Evolutionary conservation across 2,329 filamentous ascomycete species (phyloP).

Genomic region (Calcarisporium arbuscula): DNA sequence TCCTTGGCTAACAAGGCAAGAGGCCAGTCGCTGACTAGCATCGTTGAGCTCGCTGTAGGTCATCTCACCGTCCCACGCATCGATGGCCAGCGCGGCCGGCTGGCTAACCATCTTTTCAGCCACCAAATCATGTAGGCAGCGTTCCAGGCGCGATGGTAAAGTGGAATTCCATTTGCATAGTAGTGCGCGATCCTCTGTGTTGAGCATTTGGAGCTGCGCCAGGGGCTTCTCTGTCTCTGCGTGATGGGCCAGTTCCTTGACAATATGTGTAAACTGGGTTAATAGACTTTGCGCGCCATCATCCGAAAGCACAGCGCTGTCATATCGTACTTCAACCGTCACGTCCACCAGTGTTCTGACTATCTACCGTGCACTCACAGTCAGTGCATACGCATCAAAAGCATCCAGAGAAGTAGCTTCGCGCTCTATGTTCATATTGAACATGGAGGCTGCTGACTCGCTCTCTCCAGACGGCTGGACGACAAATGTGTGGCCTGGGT

Average conservation of each 20-base stretch:
- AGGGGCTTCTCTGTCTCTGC: not conserved
- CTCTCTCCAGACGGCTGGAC: constrained; percentile 10
- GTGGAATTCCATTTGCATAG: constrained; percentile 2
- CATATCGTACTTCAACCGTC: too few relatives aligned
- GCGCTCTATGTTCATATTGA: not conserved
- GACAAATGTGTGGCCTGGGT: constrained; percentile 2
- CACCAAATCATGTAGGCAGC: constrained; percentile 1
- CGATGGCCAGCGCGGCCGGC: constrained; percentile 3
- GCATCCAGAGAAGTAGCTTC: too few relatives aligned
- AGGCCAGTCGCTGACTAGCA: constrained; percentile 8
- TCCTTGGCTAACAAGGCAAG: constrained; percentile 6
- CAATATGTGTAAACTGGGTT: too few relatives aligned
- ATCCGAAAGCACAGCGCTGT: too few relatives aligned
- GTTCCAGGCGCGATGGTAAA: not conserved
- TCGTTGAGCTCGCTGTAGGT: constrained; percentile 29
- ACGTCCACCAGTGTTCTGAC: too few relatives aligned
- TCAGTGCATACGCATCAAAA: too few relatives aligned
- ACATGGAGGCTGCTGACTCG: constrained; percentile 10
- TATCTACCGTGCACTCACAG: too few relatives aligned
- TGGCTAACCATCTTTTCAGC: not conserved
- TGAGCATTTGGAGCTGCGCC: not conserved
- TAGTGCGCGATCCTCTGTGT: not conserved
- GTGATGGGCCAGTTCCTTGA: too few relatives aligned
- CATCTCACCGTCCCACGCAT: constrained; percentile 19
- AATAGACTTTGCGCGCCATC: too few relatives aligned